Conservation (phyloP, 2,329 filamentous ascomycete species). For the Phialocephala subalpina region DNA sequence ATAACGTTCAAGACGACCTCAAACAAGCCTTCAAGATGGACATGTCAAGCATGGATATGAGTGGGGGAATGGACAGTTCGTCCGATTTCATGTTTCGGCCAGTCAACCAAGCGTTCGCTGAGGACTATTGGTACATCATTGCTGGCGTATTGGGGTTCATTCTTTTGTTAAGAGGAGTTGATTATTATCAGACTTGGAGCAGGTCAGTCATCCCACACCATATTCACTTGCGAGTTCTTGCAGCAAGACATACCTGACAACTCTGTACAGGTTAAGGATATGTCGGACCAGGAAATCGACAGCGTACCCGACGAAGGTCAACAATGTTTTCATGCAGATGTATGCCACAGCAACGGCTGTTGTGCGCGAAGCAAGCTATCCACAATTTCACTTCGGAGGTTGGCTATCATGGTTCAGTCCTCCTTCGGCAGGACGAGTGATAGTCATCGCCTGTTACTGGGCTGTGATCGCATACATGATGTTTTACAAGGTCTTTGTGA, state of each 20-base stretch:
- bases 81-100: slow-evolving; percentile 50
- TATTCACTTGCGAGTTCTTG: background rate
- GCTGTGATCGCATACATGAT: slow-evolving; percentile 66
- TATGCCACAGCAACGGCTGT: slow-evolving; percentile 69
- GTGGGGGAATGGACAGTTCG: slow-evolving; percentile 32
- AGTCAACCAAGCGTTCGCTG: slow-evolving; percentile 60
- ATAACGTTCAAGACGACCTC: background rate
- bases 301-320: slow-evolving; percentile 60
- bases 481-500: slow-evolving; percentile 54
- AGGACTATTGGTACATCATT: slow-evolving; percentile 66
- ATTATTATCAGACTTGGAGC: slow-evolving; percentile 34
- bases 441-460: slow-evolving; percentile 65
- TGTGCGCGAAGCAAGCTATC: slow-evolving; percentile 62
- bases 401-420: slow-evolving; percentile 64
- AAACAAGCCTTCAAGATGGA: slow-evolving; percentile 23
- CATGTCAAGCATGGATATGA: slow-evolving; percentile 34
- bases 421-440: slow-evolving; percentile 62
- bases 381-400: slow-evolving; percentile 58
- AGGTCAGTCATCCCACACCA: slow-evolving; percentile 23
- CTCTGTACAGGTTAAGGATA: slow-evolving; percentile 52
- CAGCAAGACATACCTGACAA: slow-evolving; percentile 2
- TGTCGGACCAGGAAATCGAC: slow-evolving; percentile 48
- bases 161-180: slow-evolving; percentile 30
- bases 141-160: slow-evolving; percentile 49
- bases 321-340: slow-evolving; percentile 52